Conservation (phyloP, 176 grass and related monocot genomes). For the Oryza nivara region DNA sequence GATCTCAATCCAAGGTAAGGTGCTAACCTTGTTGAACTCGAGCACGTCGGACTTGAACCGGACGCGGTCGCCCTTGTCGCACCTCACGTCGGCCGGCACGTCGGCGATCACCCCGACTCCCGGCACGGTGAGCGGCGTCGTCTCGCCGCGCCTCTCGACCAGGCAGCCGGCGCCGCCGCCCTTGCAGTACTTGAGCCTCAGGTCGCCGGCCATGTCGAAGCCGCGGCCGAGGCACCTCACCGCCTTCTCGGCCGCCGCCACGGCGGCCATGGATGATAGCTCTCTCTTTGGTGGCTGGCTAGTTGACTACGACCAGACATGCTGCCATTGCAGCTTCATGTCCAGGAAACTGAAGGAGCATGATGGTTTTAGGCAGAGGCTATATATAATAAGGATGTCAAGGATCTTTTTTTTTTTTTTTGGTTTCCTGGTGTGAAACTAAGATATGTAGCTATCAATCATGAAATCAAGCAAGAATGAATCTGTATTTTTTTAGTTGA, state of each 20-base stretch:
- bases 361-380: not conserved
- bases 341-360: not conserved
- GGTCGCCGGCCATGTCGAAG: conserved; percentile 83
- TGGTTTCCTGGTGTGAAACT: conserved; percentile 37
- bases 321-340: conserved; percentile 27
- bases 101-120: conserved; percentile 59
- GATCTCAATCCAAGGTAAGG: no score
- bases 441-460: conserved; percentile 20
- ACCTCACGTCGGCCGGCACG: conserved; percentile 75
- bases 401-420: not conserved
- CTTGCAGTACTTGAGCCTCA: conserved; percentile 82
- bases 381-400: conserved; percentile 2
- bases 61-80: conserved; percentile 86
- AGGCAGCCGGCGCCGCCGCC: conserved; percentile 55
- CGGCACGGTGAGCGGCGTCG: conserved; percentile 63
- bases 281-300: not conserved
- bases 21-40: conserved; percentile 76
- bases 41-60: conserved; percentile 80
- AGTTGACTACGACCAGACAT: conserved; percentile 43
- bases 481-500: not conserved
- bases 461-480: conserved; percentile 36
- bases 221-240: conserved; percentile 76
- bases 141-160: conserved; percentile 52
- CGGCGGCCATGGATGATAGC: conserved; percentile 42
- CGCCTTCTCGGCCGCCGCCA: conserved; percentile 60